Percentiles rank a stretch among this genome's conserved stretches.
Conservation (phyloP, 495 filamentous ascomycete genomes). For the Mycothermus thermophilus region DNA sequence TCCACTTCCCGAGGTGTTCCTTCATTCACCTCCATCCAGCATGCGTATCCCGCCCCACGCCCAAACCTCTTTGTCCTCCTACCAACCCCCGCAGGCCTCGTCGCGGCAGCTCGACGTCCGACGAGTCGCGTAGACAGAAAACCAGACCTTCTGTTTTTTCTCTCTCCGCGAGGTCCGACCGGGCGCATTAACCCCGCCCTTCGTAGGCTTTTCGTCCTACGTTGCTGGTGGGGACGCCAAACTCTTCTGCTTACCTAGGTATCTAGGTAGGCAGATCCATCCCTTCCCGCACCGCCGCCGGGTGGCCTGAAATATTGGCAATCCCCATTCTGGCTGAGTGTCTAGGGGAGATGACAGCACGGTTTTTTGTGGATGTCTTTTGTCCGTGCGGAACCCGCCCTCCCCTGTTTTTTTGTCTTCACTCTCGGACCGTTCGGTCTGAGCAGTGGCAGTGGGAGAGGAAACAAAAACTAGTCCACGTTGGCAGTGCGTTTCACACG, state of each 20-base stretch:
- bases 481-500: conserved; percentile 63
- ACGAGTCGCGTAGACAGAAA: too few relatives aligned
- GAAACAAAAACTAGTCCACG: conserved; percentile 81
- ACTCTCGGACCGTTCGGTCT: too few relatives aligned
- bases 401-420: conserved; percentile 31
- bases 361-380: conserved; percentile 74
- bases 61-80: too few relatives aligned
- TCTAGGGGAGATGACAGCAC: conserved; percentile 44
- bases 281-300: conserved; percentile 23
- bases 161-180: conserved; percentile 33
- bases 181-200: conserved; percentile 67
- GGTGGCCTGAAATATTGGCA: conserved; percentile 21
- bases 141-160: too few relatives aligned
- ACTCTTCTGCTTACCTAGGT: conserved; percentile 22
- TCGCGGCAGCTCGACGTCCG: too few relatives aligned
- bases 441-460: conserved; percentile 36
- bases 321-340: too few relatives aligned
- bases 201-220: conserved; percentile 32
- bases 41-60: conserved; percentile 18
- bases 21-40: conserved; percentile 4
- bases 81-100: too few relatives aligned
- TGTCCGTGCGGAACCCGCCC: conserved; percentile 56
- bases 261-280: conserved; percentile 18
- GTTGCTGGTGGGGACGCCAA: conserved; percentile 53
- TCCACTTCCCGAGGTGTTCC: conserved; percentile 22